A percentile compares a stretch with the other conserved stretches of the same genome.
These are phyloP conservation scores for Azolla pinnata DNA, from an alignment of 75 land plant genomes.

Conservation along the genomic window DNA sequence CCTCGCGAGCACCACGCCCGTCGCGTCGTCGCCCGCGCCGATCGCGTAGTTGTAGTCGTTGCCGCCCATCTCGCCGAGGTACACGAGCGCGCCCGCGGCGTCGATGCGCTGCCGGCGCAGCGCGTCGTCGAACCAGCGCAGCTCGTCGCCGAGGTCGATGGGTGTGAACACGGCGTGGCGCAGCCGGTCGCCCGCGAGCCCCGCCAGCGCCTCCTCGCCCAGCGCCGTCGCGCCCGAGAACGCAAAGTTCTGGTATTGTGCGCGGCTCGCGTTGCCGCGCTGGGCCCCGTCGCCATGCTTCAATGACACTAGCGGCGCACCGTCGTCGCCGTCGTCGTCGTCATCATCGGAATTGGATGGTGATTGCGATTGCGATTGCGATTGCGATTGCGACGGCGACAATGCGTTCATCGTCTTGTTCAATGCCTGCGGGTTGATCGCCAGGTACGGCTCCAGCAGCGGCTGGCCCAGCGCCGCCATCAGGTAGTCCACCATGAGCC, in stretches of 20 bases:
- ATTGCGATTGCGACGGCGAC: too few species aligned
- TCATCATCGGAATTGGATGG: too few species aligned
- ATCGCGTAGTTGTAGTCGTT: constrained; percentile 51
- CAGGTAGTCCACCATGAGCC: constrained; percentile 28
- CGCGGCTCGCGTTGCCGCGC: constrained; percentile 15
- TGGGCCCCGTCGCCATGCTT: too few species aligned
- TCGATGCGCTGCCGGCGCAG: not conserved
- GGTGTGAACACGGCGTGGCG: constrained; percentile 24
- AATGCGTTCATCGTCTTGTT: too few species aligned
- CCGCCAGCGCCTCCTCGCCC: constrained; percentile 22
- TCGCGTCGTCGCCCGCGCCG: constrained; percentile 41
- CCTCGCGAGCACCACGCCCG: constrained; percentile 26
- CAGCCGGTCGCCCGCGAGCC: not conserved
- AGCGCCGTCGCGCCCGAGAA: constrained; percentile 58
- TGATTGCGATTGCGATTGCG: too few species aligned
- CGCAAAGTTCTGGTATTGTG: constrained; percentile 64
- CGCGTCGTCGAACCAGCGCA: constrained; percentile 23
- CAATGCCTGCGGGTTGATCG: too few species aligned
- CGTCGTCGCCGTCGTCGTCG: too few species aligned
- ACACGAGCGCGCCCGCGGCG: constrained; percentile 34
- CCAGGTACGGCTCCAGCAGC: not conserved
- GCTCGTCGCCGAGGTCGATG: constrained; percentile 45
- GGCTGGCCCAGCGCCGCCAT: not conserved
- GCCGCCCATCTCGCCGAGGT: constrained; percentile 69
- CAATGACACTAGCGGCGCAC: too few species aligned